Percentiles rank a stretch among this genome's conserved stretches.
phyloP scores from a whole-genome alignment of 768 basidiomycete genomes.

The Amanita pseudoporphyria region DNA sequence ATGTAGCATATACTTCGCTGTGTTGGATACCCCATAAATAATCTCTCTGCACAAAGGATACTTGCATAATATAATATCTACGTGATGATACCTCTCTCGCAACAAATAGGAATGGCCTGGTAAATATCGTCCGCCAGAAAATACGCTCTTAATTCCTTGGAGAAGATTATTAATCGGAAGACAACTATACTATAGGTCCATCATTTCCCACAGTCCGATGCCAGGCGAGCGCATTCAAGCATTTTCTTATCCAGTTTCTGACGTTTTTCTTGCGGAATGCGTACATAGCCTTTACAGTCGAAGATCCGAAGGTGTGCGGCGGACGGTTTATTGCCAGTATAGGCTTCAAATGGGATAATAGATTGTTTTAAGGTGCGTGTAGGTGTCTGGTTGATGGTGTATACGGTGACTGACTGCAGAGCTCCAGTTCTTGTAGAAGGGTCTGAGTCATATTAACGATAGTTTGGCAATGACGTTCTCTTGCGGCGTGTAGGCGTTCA shows the following conservation, averaged over 20 bases:
- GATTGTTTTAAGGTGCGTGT: not conserved
- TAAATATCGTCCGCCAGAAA: too few species aligned
- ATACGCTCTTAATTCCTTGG: too few species aligned
- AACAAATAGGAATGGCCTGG: too few species aligned
- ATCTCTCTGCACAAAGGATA: too few species aligned
- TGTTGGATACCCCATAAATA: too few species aligned
- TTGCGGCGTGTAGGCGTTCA: conserved; percentile 30
- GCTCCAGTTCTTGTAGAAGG: conserved; percentile 2
- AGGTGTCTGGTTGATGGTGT: not conserved
- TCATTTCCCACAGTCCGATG: too few species aligned
- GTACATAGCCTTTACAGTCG: conserved; percentile 1
- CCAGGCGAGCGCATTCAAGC: too few species aligned
- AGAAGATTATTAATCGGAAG: too few species aligned
- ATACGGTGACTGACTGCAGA: not conserved
- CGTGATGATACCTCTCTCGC: too few species aligned
- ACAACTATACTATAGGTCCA: too few species aligned
- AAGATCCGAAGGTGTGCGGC: not conserved
- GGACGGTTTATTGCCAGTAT: conserved; percentile 3
- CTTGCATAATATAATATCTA: too few species aligned
- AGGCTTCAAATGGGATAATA: not conserved
- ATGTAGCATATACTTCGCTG: too few species aligned
- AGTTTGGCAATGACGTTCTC: conserved; percentile 35
- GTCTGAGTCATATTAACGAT: conserved; percentile 19
- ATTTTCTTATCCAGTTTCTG: not conserved
- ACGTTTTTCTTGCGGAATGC: conserved; percentile 7